These are phyloP conservation scores for Aspergillus diversus DNA, from an alignment of 495 filamentous ascomycete species.

Conservation along the genomic window DNA sequence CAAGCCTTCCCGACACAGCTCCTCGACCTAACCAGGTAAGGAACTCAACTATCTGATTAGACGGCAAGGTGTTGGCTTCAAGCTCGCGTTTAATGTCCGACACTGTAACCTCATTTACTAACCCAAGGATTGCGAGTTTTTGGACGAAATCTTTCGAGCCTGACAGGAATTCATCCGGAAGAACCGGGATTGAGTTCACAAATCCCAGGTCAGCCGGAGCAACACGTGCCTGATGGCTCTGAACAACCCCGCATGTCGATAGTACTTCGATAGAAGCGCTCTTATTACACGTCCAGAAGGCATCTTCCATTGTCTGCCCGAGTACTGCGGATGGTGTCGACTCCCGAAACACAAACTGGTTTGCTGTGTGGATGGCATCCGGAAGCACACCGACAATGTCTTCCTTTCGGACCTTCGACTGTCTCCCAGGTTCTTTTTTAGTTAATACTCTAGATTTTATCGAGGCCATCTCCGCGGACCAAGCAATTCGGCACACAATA, in stretches of 20 bases:
- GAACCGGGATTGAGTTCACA: constrained; percentile 84
- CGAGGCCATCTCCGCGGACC: constrained; percentile 79
- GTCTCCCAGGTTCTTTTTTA: constrained; percentile 43
- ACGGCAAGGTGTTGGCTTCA: constrained; percentile 71
- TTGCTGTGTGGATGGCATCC: constrained; percentile 69
- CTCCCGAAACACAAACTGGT: constrained; percentile 81
- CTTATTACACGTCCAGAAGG: constrained; percentile 91
- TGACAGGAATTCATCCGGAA: constrained; percentile 73
- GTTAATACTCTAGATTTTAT: constrained; percentile 54
- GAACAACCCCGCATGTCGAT: constrained; percentile 81
- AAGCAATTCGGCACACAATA: constrained; percentile 86
- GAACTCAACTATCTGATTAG: constrained; percentile 76
- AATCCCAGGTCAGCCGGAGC: constrained; percentile 84
- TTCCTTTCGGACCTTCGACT: constrained; percentile 60
- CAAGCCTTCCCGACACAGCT: constrained; percentile 67
- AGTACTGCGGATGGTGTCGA: constrained; percentile 85
- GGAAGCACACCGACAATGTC: constrained; percentile 70
- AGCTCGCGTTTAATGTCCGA: constrained; percentile 83
- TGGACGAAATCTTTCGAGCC: constrained; percentile 69
- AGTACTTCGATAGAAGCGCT: constrained; percentile 81
- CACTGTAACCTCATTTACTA: constrained; percentile 83
- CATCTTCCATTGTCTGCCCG: constrained; percentile 82
- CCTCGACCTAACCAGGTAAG: constrained; percentile 78
- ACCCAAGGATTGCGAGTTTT: constrained; percentile 74
- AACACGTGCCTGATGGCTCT: constrained; percentile 75